These are phyloP conservation scores for Lantana camara DNA, from an alignment of 257 asterid genomes.

Conservation along the genomic window DNA sequence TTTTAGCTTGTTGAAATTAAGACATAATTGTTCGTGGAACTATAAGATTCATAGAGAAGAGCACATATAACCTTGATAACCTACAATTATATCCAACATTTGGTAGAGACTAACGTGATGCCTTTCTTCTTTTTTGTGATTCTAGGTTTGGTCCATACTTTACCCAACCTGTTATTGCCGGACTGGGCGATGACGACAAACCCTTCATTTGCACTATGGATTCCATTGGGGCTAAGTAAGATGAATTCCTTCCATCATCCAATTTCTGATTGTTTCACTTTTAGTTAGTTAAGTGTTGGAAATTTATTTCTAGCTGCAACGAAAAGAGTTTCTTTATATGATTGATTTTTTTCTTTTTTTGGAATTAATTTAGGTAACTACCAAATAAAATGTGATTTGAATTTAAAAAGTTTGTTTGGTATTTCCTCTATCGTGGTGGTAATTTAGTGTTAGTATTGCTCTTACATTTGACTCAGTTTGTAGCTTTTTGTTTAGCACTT, in stretches of 20 bases:
- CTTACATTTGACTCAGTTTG: background rate
- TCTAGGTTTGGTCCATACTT: slow-evolving; percentile 94
- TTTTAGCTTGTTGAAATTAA: slow-evolving; percentile 2
- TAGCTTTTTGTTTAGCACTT: background rate
- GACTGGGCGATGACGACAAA: slow-evolving; percentile 84
- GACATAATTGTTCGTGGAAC: slow-evolving; percentile 1
- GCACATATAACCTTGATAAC: too few species aligned
- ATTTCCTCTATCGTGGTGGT: background rate
- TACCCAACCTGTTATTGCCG: slow-evolving; percentile 98
- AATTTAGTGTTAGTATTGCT: background rate
- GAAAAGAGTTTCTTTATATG: background rate
- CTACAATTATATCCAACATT: too few species aligned
- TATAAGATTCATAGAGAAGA: background rate
- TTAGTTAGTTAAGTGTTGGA: slow-evolving; percentile 6
- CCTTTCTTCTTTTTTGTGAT: slow-evolving; percentile 15
- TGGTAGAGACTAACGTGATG: slow-evolving; percentile 11
- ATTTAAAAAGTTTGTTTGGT: background rate
- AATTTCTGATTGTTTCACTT: background rate
- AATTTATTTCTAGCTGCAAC: slow-evolving; percentile 10
- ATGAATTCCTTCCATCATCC: slow-evolving; percentile 21
- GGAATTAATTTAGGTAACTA: background rate
- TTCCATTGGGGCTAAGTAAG: slow-evolving; percentile 93
- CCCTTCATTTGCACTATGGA: slow-evolving; percentile 99
- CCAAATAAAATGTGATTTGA: background rate
- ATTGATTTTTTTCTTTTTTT: background rate